Evolutionary conservation across 164 flowering plant genomes (phyloP), one percentile per base, ranked within the genome.

Genomic region (Piper longum): DNA sequence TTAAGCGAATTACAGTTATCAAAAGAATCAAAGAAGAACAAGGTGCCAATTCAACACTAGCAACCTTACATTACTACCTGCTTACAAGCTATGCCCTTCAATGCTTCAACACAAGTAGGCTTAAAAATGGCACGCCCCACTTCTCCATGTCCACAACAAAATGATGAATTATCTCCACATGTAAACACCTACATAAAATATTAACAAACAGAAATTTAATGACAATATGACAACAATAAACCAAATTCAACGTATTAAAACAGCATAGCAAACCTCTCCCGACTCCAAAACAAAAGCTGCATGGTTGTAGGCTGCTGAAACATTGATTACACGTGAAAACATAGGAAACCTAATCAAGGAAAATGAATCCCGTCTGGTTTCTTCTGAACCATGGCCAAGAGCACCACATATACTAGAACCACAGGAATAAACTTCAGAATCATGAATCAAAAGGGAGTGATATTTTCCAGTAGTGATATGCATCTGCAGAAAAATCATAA

Each of bases 371-470:
- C 90, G 81, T 61, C 83, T 95, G 18, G 88, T 92, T 63, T 81
- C 80, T 60, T 83, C 88, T 5, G 91, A 75, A 65, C 96, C 95
- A 69, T 88, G 98, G 70, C 96, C 98, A 69, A 92, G 96, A 69
- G 89, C 96, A 64, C 98, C 98, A 67, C 88, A 85, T 60, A 89
- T 74, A 74, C 83, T 85, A 54, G 98, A 89, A 67, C 98, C 98
- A 77, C 98, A 92, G 60, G 96, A 87, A 77, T 86, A 92, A 2
- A 80, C 86, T 41, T 82, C 76, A 43, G 87, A 82, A 64, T 77
- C 74, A 59, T 75, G 75, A 66, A 85, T 76, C 71, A 92, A 75
- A 70, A 92, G 76, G 4, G 98, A 87, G 80, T 92, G 96, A 71
- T 92, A 86, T 69, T 79, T 83, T 67, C 98, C 98, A n/a, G 91